phyloP scores from a whole-genome alignment of 2,329 filamentous ascomycete genomes.

The Xylariaceae sp. region DNA sequence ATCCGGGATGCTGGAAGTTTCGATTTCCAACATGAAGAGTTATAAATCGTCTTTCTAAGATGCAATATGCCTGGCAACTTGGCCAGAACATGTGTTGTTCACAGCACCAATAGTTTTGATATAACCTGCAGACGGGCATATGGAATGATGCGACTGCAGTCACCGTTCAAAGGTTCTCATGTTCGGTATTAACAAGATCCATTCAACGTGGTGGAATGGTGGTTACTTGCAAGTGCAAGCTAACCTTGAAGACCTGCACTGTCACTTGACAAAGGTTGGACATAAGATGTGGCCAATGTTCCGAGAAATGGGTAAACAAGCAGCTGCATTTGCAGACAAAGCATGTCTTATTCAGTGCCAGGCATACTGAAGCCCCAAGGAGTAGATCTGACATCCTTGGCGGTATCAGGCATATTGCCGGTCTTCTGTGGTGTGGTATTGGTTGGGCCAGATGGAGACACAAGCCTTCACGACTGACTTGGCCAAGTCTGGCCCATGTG shows the following conservation, averaged over 20 bases:
- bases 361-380: not conserved
- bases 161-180: not conserved
- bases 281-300: not conserved
- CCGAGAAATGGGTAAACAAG: not conserved
- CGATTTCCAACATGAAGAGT: not conserved
- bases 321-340: not conserved
- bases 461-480: no score
- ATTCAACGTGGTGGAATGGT: not conserved
- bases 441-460: no score
- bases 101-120: not conserved
- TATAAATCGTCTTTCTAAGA: not conserved
- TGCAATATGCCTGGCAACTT: not conserved
- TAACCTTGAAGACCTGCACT: not conserved
- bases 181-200: no score
- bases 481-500: not conserved
- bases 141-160: not conserved
- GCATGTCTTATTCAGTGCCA: not conserved
- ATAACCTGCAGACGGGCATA: not conserved
- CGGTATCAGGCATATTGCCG: not conserved
- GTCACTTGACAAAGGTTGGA: not conserved
- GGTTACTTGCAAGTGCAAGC: not conserved
- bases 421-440: not conserved
- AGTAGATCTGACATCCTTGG: not conserved
- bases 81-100: not conserved
- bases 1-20: not conserved